Evolutionary conservation across 768 basidiomycete genomes (phyloP), one percentile per base, ranked within the genome.

Genomic region (Candolleomyces efflorescens): DNA sequence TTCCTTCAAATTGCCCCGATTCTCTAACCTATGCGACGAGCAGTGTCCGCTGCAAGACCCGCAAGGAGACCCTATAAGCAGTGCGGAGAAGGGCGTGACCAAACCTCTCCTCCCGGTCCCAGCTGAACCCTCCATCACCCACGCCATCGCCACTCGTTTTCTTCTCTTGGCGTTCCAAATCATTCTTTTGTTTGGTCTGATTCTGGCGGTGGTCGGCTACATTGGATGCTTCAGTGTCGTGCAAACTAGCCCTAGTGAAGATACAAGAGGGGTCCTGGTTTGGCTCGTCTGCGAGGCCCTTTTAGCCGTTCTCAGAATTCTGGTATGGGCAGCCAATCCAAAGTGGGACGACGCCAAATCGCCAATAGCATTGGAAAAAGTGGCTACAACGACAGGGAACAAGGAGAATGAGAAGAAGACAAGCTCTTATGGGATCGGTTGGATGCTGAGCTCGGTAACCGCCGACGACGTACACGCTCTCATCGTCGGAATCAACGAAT

Each of bases 171-270:
- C 4, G 5, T 22, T 9, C 46, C 18, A 17, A 48, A 20, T 6
- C 18, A 20, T 20, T 27, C 12, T 50, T 50, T 2, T 36, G 7
- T 3, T 54, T 18, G 53, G 54, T 4, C 24, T 55, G 3, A 18
- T 10, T 12, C 23, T 47, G 12, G 26, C 24, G 43, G 46, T 54
- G 12, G 44, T 54, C 7, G 54, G 54, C 12, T 55, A 55, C 18
- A 46, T 55, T 10, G 54, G 54, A 27, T 55, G 54, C 41, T 55
- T 55, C 43, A 55, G 18, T n/a, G 18, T 55, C 44, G 54, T 55
- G 5, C 45, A 55, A 22, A 27, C 27, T 10, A 46, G 43, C 23
- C 24, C n/a, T 22, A n/a, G 45, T n/a, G 44, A 10, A 12, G 43
- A 27, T 17, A 3, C 11, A 10, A 51, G 32, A 9, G 54, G 54